Base-by-base conservation (phyloP, 1,284 basidiomycete genomes). In the Thecaphora thlaspeos region DNA sequence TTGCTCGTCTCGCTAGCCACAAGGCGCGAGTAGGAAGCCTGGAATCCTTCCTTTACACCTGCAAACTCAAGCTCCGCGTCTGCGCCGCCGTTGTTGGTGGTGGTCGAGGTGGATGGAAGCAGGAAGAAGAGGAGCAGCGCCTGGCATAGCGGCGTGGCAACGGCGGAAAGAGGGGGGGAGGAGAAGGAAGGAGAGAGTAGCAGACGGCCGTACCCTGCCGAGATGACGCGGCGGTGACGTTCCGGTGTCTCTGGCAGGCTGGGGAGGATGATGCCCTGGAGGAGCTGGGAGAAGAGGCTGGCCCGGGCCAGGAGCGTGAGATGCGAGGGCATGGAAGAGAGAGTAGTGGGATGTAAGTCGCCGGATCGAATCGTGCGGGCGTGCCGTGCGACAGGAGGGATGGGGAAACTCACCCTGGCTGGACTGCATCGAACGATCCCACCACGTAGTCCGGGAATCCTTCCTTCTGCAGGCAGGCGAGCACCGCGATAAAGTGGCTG, bases 21-120 rank as follows among this genome's bases (percentile, higher is more conserved):
- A 11, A 98, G 83, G 42, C 88, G 85, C 48, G 91, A 92, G 80
- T 94, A 98, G 2, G 88, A 87, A 0, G 89, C 89, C 77, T 98
- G 94, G 80, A 96, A 98, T 0, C 91, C 90, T 4, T 87, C 86
- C 9, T 88, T 94, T 74, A 97, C 93, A 78, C 97, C 94, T 41
- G 94, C 84, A 40, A 85, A 83, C 1, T 88, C 88, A 2, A 86
- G 75, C 53, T 89, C 86, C 43, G 81, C 81, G 2, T 78, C 73
- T 17, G 79, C 81, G 4, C 80, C 75, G 8, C 45, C 40, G 1
- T 61, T 64, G 26, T 71, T 68, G 73, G 79, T 2, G 75, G 82
- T 87, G 85, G 55, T 90, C 84, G 49, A 82, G 82, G 79, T 92
- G 87, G 10, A 83, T 61, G 86, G 86, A n/a, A 86, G 83, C 19